Conservation (phyloP, 2,329 filamentous ascomycete genomes). For the Sarocladiaceae sp. region DNA sequence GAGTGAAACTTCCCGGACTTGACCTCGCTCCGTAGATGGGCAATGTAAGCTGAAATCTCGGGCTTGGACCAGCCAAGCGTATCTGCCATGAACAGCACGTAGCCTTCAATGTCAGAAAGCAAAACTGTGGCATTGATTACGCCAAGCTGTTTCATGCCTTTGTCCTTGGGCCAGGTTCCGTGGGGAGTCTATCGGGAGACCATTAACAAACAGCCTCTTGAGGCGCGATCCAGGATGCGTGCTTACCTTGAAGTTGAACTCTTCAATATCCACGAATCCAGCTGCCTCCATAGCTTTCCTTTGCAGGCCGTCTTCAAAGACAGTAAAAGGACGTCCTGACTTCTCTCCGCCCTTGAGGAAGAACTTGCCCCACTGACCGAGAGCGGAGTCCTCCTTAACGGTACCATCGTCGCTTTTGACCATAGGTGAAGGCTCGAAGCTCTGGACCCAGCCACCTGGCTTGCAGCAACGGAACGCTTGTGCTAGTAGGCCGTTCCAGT, state of each 20-base stretch:
- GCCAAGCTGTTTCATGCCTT: conserved; percentile 37
- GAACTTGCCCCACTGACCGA: conserved; percentile 14
- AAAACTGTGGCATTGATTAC: conserved; percentile 21
- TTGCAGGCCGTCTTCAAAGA: conserved; percentile 16
- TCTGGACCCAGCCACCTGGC: conserved; percentile 15
- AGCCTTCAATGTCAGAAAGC: conserved; percentile 27
- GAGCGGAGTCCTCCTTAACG: conserved; percentile 4
- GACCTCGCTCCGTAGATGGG: conserved; percentile 16
- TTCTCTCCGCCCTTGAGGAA: conserved; percentile 22
- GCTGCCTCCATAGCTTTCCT: conserved; percentile 20
- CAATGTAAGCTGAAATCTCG: conserved; percentile 20
- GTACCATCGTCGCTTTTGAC: conserved; percentile 13
- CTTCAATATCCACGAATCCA: conserved; percentile 30
- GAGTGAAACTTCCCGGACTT: conserved; percentile 15
- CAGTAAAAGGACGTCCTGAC: conserved; percentile 22
- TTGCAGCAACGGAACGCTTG: conserved; percentile 13
- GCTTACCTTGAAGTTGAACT: conserved; percentile 27
- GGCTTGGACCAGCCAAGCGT: conserved; percentile 20
- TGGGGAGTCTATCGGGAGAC: conserved; percentile 30
- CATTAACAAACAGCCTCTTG: no score
- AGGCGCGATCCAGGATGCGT: no score
- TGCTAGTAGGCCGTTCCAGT: conserved; percentile 46
- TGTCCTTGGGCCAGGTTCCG: conserved; percentile 37
- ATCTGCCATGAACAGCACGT: conserved; percentile 18
- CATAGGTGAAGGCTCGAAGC: conserved; percentile 8